Conservation (phyloP, 371 early-diverging fungal species). For the Apophysomyces sp. region DNA sequence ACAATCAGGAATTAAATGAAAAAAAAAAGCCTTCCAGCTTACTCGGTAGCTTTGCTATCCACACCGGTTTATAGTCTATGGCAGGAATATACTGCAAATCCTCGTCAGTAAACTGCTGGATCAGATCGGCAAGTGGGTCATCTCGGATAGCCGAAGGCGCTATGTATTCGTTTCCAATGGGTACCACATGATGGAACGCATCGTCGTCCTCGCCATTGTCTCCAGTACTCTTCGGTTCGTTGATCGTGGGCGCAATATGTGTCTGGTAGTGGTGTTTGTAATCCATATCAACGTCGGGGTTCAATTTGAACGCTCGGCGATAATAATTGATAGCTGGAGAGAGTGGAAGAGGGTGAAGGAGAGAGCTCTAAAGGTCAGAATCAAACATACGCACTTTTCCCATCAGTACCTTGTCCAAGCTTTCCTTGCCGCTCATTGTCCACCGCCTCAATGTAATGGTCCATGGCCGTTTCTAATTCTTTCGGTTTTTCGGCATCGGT, state of each 20-base stretch:
- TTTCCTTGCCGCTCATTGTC: conserved; percentile 52
- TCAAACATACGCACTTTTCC: not conserved
- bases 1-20: not conserved
- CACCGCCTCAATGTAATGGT: conserved; percentile 47
- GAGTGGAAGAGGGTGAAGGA: not conserved
- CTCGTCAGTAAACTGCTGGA: conserved; percentile 22
- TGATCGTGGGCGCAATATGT: conserved; percentile 18
- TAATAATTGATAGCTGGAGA: conserved; percentile 48
- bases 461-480: conserved; percentile 34
- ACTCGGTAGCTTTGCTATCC: conserved; percentile 41
- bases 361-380: not conserved
- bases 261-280: conserved; percentile 42
- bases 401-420: conserved; percentile 43
- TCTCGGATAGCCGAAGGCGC: conserved; percentile 21
- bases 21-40: conserved; percentile 4
- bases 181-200: conserved; percentile 38
- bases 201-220: conserved; percentile 4
- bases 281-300: conserved; percentile 45
- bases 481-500: not conserved
- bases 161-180: conserved; percentile 36
- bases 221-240: not conserved
- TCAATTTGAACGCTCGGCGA: conserved; percentile 52
- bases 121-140: conserved; percentile 31
- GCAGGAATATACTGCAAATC: conserved; percentile 25
- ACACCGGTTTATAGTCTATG: conserved; percentile 39